Conservation (phyloP, 192 early-diverging fungal species). For the Pecoramyces ruminantium region DNA sequence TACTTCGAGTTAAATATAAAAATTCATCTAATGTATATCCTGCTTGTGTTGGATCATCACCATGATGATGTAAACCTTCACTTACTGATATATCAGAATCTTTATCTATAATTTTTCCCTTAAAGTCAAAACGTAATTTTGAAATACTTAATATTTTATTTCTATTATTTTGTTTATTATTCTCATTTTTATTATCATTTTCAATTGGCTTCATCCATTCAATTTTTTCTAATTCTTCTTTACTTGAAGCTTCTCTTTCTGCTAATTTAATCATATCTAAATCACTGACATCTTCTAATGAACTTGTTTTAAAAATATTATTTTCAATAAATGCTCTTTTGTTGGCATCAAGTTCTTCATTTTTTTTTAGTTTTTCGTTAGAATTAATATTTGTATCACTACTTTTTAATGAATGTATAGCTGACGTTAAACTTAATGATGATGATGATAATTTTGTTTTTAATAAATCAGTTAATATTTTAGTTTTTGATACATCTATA, state of each 20-base stretch:
- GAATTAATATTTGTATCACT: no score
- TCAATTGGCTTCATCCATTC: background rate
- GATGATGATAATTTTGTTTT: slow-evolving; percentile 11
- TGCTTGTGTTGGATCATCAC: slow-evolving; percentile 59
- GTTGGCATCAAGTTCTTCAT: background rate
- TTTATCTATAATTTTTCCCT: slow-evolving; percentile 44
- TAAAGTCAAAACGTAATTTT: slow-evolving; percentile 60
- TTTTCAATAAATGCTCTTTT: background rate
- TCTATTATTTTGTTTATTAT: background rate
- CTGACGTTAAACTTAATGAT: slow-evolving; percentile 7
- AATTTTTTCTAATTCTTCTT: background rate
- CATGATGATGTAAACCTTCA: slow-evolving; percentile 81
- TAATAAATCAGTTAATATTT: background rate
- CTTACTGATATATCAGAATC: slow-evolving; percentile 7
- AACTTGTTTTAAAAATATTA: slow-evolving; percentile 12
- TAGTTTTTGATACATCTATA: slow-evolving; percentile 4
- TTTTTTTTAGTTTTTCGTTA: background rate
- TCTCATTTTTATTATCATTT: slow-evolving; percentile 6
- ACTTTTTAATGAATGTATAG: background rate
- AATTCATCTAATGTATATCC: slow-evolving; percentile 78
- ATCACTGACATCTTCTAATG: slow-evolving; percentile 28
- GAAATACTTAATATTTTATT: slow-evolving; percentile 11
- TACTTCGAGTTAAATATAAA: slow-evolving; percentile 60
- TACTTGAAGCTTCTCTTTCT: background rate
- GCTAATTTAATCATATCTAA: slow-evolving; percentile 14